Conservation (phyloP, 192 early-diverging fungal species). For the Helicostylum pulchrum region DNA sequence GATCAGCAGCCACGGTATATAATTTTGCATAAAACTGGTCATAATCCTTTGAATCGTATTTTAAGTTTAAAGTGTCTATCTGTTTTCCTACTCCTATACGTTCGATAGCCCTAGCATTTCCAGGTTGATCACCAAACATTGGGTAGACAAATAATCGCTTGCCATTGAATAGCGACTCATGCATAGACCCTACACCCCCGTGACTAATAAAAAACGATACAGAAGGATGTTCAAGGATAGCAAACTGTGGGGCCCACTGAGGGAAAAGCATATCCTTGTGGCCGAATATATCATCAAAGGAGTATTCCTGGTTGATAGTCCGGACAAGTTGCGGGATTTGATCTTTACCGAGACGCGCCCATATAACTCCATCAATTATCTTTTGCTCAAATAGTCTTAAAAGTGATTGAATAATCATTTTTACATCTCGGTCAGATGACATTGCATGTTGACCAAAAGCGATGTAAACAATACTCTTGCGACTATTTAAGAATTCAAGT, state of each 20-base stretch:
- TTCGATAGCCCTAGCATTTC: constrained; percentile 2
- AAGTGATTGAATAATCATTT: constrained; percentile 20
- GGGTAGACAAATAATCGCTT: constrained; percentile 31
- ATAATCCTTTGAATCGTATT: neutral
- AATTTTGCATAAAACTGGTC: neutral
- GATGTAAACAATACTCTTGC: constrained; percentile 26
- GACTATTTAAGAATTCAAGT: constrained; percentile 19
- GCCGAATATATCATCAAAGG: neutral
- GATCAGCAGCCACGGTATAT: neutral
- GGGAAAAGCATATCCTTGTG: constrained; percentile 1
- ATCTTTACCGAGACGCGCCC: constrained; percentile 12
- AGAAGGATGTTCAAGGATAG: constrained; percentile 28
- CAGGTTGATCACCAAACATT: constrained; percentile 28
- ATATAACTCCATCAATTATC: constrained; percentile 35
- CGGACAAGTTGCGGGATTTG: neutral
- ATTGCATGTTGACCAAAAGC: constrained; percentile 32
- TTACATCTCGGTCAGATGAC: neutral
- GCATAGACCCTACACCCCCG: constrained; percentile 20
- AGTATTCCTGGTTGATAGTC: too few species aligned
- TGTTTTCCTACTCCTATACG: neutral
- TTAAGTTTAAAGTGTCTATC: neutral
- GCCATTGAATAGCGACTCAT: constrained; percentile 30
- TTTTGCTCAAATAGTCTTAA: constrained; percentile 2
- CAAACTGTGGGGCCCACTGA: constrained; percentile 28
- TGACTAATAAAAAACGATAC: constrained; percentile 30